These are phyloP conservation scores for Dactylella cylindrospora DNA, from an alignment of 2,329 filamentous ascomycete species.

Conservation along the genomic window DNA sequence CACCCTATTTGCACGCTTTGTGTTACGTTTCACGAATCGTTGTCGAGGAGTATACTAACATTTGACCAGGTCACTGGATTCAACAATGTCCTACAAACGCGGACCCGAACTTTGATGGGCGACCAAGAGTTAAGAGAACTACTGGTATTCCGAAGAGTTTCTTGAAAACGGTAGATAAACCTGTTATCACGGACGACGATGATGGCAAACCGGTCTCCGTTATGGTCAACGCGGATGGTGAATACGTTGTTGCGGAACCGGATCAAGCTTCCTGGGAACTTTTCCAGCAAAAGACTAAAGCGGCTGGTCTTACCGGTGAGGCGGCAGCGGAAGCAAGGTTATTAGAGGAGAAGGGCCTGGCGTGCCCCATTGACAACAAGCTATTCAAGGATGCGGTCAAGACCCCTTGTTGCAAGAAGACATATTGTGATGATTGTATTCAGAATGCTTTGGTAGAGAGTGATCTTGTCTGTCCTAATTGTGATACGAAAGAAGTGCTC, in stretches of 20 bases:
- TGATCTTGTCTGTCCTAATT: slow-evolving; percentile 93
- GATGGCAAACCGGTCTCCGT: slow-evolving; percentile 81
- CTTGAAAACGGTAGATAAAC: slow-evolving; percentile 92
- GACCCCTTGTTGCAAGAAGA: slow-evolving; percentile 97
- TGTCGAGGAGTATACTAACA: slow-evolving; percentile 49
- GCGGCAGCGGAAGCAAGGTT: slow-evolving; percentile 65
- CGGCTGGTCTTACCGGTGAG: slow-evolving; percentile 79
- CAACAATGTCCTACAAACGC: slow-evolving; percentile 98
- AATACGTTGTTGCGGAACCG: slow-evolving; percentile 93
- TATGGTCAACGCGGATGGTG: slow-evolving; percentile 96
- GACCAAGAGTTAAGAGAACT: slow-evolving; percentile 89
- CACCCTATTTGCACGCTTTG: slow-evolving; percentile 1
- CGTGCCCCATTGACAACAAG: slow-evolving; percentile 95
- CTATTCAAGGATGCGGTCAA: slow-evolving; percentile 99
- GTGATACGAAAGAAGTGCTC: slow-evolving; percentile 84
- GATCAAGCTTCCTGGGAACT: slow-evolving; percentile 96
- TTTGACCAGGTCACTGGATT: slow-evolving; percentile 79
- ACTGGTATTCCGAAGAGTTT: slow-evolving; percentile 96
- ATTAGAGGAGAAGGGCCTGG: slow-evolving; percentile 65
- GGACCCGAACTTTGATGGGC: slow-evolving; percentile 91
- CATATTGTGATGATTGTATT: slow-evolving; percentile 99
- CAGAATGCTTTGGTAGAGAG: slow-evolving; percentile 97
- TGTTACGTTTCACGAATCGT: slow-evolving; percentile 22
- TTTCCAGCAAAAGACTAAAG: slow-evolving; percentile 77
- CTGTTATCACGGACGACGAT: slow-evolving; percentile 72